These are phyloP conservation scores for Guillardia theta DNA, from an alignment of 78 protist genomes.

Conservation along the genomic window DNA sequence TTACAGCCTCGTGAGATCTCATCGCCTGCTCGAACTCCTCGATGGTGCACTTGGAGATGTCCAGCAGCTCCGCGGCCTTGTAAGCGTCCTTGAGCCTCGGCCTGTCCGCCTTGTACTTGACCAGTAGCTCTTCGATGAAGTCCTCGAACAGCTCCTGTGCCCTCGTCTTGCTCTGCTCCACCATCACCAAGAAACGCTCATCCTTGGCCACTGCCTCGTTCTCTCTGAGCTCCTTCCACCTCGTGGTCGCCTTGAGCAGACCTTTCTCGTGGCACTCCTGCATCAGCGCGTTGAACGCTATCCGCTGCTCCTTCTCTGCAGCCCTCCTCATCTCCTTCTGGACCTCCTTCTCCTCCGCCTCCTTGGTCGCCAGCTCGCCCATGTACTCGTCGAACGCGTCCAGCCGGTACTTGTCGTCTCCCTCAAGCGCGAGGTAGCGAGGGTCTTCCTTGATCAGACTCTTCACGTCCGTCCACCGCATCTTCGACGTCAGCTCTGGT, in stretches of 20 bases:
- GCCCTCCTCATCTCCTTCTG: background rate
- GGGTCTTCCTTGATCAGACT: background rate
- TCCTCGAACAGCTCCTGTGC: background rate
- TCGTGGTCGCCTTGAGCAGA: background rate
- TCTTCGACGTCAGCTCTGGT: background rate
- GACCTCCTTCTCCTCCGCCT: conserved; percentile 13
- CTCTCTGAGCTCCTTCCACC: background rate
- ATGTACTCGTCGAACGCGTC: conserved; percentile 26
- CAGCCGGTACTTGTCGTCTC: background rate
- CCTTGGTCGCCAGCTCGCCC: background rate
- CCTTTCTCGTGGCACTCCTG: background rate
- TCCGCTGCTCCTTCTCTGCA: background rate
- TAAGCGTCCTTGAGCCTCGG: no score
- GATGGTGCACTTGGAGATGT: no score
- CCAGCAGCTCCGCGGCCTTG: no score
- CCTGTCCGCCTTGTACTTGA: no score
- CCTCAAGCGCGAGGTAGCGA: background rate
- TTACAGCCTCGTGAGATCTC: no score
- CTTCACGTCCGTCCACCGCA: conserved; percentile 33
- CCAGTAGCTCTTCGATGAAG: background rate
- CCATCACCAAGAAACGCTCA: no score
- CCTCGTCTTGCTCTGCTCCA: background rate
- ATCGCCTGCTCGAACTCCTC: no score
- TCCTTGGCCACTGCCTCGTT: background rate
- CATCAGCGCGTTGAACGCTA: background rate